Percentiles rank a stretch among this genome's conserved stretches.
Conservation (phyloP, 139 green algal genomes). For the Closterium sp. region DNA sequence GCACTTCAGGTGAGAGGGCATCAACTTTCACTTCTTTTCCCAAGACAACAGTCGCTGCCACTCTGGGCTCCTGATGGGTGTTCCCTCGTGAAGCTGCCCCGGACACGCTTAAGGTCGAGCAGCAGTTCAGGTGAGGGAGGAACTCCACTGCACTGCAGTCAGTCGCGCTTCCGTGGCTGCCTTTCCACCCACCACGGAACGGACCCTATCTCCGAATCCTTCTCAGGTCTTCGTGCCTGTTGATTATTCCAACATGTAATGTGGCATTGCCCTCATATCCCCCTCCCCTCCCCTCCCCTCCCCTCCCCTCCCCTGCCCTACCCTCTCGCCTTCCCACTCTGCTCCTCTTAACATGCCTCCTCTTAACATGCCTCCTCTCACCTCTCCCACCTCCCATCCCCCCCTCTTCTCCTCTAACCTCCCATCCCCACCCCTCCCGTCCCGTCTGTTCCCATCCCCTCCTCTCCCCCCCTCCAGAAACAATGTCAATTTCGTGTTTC, state of each 20-base stretch:
- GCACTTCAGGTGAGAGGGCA: no score
- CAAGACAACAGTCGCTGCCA: no score
- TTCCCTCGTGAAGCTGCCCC: no score
- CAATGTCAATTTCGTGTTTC: conserved; percentile 93
- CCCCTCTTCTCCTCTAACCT: background rate
- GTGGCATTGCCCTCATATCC: background rate
- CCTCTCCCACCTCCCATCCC: background rate
- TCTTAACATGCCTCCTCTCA: background rate
- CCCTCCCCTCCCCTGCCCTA: background rate
- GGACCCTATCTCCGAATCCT: no score
- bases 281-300: background rate
- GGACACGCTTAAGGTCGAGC: no score
- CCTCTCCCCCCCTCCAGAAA: background rate
- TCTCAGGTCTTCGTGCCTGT: background rate
- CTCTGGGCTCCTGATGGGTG: no score
- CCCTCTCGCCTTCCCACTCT: background rate
- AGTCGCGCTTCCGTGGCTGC: no score
- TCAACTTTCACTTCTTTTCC: no score
- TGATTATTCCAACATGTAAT: background rate
- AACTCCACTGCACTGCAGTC: no score
- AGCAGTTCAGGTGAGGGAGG: background rate
- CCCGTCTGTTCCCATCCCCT: background rate
- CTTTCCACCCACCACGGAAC: no score
- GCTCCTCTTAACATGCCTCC: no score
- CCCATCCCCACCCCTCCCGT: background rate